These are phyloP conservation scores for Globisporangium radiosum DNA, from an alignment of 352 stramenopile genomes.

Conservation along the genomic window DNA sequence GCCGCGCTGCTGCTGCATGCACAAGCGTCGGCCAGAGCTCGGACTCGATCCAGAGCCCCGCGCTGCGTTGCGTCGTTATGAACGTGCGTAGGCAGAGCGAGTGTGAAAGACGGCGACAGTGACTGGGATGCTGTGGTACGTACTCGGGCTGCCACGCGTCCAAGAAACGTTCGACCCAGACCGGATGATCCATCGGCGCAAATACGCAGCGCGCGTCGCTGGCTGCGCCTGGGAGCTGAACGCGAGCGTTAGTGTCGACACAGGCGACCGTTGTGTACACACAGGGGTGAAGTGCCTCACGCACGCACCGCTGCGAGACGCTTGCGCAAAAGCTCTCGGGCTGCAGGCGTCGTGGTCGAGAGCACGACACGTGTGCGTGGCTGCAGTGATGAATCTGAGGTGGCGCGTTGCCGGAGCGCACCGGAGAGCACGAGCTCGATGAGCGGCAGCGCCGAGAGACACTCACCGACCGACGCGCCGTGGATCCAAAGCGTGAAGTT, in stretches of 20 bases:
- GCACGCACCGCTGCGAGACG: conserved; percentile 13
- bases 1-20: conserved; percentile 23
- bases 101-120: background rate
- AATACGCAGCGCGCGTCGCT: conserved; percentile 39
- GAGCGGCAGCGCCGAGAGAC: conserved; percentile 54
- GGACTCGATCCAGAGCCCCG: conserved; percentile 72
- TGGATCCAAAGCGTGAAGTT: conserved; percentile 66
- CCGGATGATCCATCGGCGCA: conserved; percentile 52
- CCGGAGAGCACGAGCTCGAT: conserved; percentile 43
- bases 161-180: conserved; percentile 51
- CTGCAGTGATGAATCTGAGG: conserved; percentile 5
- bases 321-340: conserved; percentile 32
- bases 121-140: conserved; percentile 1
- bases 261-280: conserved; percentile 2
- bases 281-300: background rate
- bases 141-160: conserved; percentile 58
- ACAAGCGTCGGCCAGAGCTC: conserved; percentile 79
- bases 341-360: conserved; percentile 62
- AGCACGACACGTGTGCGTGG: conserved; percentile 38
- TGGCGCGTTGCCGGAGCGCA: conserved; percentile 5
- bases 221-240: conserved; percentile 1
- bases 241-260: background rate
- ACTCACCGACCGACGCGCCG: conserved; percentile 67
- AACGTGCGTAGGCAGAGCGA: background rate
- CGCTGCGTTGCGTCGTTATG: conserved; percentile 17